Evolutionary conservation across 192 early-diverging fungal species (phyloP).

Genomic region (Spizellomyces sp.): DNA sequence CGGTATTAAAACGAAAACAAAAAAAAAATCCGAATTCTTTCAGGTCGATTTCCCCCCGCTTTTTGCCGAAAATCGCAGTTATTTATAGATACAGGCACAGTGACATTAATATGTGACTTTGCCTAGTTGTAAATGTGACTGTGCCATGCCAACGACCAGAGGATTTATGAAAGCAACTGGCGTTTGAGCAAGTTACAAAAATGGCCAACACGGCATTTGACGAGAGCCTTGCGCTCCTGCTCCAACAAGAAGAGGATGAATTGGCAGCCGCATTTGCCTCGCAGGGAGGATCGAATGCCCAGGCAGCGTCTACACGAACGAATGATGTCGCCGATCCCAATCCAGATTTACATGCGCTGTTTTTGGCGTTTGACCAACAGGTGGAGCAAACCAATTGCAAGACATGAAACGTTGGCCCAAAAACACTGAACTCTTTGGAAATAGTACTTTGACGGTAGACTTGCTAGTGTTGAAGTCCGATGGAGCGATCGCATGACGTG

Average conservation of each 20-base stretch:
- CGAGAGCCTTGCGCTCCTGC: constrained; percentile 2
- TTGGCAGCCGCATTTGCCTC: constrained; percentile 1
- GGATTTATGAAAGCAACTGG: no score
- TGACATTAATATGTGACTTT: no score
- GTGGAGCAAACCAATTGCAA: constrained; percentile 10
- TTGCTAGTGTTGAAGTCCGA: constrained; percentile 58
- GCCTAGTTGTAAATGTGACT: no score
- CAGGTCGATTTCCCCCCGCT: no score
- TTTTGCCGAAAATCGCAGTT: no score
- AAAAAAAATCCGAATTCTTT: no score
- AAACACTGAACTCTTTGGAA: constrained; percentile 18
- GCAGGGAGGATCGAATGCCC: neutral
- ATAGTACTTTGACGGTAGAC: constrained; percentile 53
- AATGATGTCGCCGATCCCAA: constrained; percentile 30
- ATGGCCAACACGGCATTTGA: neutral
- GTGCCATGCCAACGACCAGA: no score
- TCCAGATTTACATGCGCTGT: constrained; percentile 58
- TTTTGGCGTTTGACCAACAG: constrained; percentile 52
- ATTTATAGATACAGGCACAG: no score
- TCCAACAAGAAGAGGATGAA: constrained; percentile 23
- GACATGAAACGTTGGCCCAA: no score
- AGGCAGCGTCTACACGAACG: neutral
- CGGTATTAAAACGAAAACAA: no score
- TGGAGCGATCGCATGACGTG: constrained; percentile 59
- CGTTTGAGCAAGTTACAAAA: no score